A percentile compares a stretch with the other conserved stretches of the same genome.
Conservation (phyloP, 352 stramenopile species). For the Globisporangium okanoganense region DNA sequence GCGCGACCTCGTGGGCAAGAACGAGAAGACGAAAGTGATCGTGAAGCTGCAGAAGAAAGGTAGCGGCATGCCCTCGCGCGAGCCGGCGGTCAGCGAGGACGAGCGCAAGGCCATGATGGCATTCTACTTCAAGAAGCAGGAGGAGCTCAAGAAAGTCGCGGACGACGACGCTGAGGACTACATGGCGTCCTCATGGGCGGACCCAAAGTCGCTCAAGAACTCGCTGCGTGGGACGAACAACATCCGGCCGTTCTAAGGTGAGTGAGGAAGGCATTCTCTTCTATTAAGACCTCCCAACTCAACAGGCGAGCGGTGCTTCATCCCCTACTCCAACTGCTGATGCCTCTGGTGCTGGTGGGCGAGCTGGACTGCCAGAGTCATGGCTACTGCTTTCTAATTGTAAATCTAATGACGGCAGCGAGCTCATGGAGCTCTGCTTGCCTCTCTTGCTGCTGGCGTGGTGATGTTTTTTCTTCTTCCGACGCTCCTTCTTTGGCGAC, state of each 20-base stretch:
- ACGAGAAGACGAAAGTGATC: conserved; percentile 94
- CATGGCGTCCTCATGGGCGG: conserved; percentile 91
- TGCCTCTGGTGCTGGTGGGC: neutral
- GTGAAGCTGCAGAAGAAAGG: conserved; percentile 91
- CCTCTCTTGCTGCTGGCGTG: neutral
- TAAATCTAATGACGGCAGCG: neutral
- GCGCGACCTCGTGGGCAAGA: conserved; percentile 91
- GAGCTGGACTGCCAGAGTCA: neutral
- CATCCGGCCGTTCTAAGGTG: conserved; percentile 71
- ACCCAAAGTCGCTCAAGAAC: conserved; percentile 93
- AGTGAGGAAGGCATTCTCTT: neutral
- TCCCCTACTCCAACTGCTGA: neutral
- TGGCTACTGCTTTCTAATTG: neutral
- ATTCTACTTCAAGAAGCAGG: conserved; percentile 92
- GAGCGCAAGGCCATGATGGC: conserved; percentile 97
- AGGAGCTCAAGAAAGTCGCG: conserved; percentile 79
- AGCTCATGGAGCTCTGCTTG: conserved; percentile 1
- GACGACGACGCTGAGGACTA: conserved; percentile 95
- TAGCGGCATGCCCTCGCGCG: conserved; percentile 77
- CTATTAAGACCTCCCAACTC: neutral
- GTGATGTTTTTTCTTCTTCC: conserved; percentile 10
- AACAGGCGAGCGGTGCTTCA: neutral
- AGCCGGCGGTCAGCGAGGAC: conserved; percentile 88
- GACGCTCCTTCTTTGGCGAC: conserved; percentile 1
- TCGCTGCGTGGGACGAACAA: conserved; percentile 86